Evolutionary conservation across 2,329 filamentous ascomycete genomes (phyloP).

Genomic region (Didymella pomorum): DNA sequence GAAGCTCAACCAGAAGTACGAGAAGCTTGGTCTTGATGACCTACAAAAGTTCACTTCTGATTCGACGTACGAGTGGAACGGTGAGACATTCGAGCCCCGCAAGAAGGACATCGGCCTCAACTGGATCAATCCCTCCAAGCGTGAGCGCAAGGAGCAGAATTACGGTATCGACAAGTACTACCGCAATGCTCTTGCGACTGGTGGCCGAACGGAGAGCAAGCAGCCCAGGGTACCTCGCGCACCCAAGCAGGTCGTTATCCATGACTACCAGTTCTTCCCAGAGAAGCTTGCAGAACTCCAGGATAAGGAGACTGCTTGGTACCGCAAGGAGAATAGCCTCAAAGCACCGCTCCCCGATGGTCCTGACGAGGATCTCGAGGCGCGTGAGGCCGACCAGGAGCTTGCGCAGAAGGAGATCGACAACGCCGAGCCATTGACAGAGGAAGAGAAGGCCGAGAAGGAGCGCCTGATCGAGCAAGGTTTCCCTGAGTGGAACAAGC

Average conservation of each 20-base stretch:
- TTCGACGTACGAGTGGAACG: constrained; percentile 98
- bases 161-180: constrained; percentile 99
- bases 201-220: constrained; percentile 78
- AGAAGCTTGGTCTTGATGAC: constrained; percentile 95
- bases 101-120: constrained; percentile 86
- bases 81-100: constrained; percentile 88
- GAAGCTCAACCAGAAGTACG: constrained; percentile 90
- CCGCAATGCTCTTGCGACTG: constrained; percentile 84
- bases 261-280: constrained; percentile 98
- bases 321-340: constrained; percentile 95
- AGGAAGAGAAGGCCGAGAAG: constrained; percentile 90
- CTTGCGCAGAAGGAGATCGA: constrained; percentile 93
- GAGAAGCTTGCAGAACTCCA: constrained; percentile 84
- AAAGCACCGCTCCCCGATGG: constrained; percentile 91
- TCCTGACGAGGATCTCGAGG: constrained; percentile 83
- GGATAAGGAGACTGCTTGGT: constrained; percentile 94
- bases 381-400: constrained; percentile 86
- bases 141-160: constrained; percentile 96
- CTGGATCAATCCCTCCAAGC: constrained; percentile 99
- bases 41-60: constrained; percentile 98
- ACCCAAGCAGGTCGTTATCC: constrained; percentile 88
- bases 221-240: constrained; percentile 96
- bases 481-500: constrained; percentile 93
- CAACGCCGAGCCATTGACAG: constrained; percentile 84
- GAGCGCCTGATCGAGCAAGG: constrained; percentile 80